Base-by-base conservation (phyloP, 306 rosid species). In the Acacia confusa region DNA sequence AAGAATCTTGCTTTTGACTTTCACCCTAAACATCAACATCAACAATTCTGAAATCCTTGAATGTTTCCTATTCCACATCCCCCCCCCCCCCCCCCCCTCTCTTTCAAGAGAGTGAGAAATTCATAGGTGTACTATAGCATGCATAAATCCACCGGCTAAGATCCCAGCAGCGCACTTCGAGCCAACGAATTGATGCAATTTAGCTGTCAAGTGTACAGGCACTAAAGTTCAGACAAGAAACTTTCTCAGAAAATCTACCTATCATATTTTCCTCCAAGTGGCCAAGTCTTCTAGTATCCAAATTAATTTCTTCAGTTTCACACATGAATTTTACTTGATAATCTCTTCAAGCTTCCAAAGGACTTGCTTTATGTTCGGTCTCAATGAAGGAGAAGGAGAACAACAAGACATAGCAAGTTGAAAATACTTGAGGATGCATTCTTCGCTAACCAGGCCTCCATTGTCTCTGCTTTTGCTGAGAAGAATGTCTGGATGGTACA, bases 341-440 rank as follows among this genome's bases (percentile, higher is more conserved):
- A 93, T 86, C 64, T 94, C 97, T 87, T 88, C 94, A 71, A 96
- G 96, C 90, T 92, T 94, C 85, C 88, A 75, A 16, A 93, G 81
- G 70, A 93, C 87, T 84, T 93, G 94, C 82, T 83, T 91, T 72
- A 89, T 86, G 85, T 69, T 90, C 64, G 98, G 99, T 82, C 99
- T 91, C 34, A 91, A 84, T 67, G 93, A 82, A 38, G 99, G 94
- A 13, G 94, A 88, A 77, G 97, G 94, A 40, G 92, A 90, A 76
- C 98, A 96, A 76, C 97, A 96, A 48, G 94, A 86, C 98, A 91
- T 88, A 0, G 97, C 97, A 73, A 96, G 96, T 86, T 91, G 95
- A 76, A 92, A 88, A 76, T 88, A 87, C 53, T 87, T 87, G 85
- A 96, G 92, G 82, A 91, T 82, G 64, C 72, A 68, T 81, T 92